Evolutionary conservation across 257 asterid species (phyloP).

Genomic region (Solanum chmielewskii): DNA sequence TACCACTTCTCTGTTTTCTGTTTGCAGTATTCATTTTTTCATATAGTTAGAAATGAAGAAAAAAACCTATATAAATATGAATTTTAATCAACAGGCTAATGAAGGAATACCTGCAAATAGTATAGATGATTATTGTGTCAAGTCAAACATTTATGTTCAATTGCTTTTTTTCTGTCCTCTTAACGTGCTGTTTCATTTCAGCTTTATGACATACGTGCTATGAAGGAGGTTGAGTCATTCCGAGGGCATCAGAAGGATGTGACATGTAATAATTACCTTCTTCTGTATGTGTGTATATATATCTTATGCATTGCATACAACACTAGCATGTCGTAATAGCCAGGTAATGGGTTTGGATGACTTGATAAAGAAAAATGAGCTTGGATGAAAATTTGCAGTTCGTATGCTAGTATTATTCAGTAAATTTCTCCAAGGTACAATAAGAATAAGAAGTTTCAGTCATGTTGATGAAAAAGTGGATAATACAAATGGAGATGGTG

Average conservation of each 20-base stretch:
- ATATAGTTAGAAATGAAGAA: background rate
- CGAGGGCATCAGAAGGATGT: constrained; percentile 97
- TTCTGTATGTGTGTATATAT: background rate
- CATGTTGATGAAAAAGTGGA: background rate
- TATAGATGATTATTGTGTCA: background rate
- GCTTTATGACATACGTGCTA: constrained; percentile 97
- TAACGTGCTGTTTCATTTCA: constrained; percentile 16
- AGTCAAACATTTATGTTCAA: background rate
- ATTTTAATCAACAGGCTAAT: background rate
- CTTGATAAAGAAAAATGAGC: background rate
- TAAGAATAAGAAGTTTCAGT: background rate
- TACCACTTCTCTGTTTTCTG: background rate
- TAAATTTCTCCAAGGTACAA: background rate
- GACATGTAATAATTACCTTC: constrained; percentile 41
- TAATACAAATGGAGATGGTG: background rate
- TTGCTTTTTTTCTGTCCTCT: background rate
- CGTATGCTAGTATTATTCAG: background rate
- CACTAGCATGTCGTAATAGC: background rate
- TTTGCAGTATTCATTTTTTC: background rate
- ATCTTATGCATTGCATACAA: background rate
- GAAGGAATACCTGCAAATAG: background rate
- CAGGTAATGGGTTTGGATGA: background rate
- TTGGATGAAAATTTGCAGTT: background rate
- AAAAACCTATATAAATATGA: background rate
- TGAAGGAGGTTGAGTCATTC: constrained; percentile 97